Conservation (phyloP, 371 early-diverging fungal genomes). For the Syncephalastrum sp. region DNA sequence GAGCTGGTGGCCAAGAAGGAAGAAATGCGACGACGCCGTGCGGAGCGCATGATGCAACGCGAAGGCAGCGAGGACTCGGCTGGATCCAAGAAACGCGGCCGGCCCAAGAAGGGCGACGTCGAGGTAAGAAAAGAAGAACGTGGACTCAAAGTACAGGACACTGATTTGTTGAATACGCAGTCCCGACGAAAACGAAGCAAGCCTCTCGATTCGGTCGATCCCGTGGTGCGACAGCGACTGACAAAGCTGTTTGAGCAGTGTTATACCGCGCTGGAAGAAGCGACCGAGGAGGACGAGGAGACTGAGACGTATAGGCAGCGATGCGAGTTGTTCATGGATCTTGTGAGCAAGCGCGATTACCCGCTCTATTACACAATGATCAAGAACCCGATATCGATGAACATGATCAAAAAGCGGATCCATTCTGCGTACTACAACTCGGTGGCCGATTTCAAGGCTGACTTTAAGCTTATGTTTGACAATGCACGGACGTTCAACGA, state of each 20-base stretch:
- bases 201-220: conserved; percentile 25
- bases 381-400: conserved; percentile 80
- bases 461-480: conserved; percentile 73
- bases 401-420: conserved; percentile 65
- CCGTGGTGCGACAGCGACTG: conserved; percentile 47
- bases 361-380: conserved; percentile 88
- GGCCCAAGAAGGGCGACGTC: conserved; percentile 24
- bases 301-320: conserved; percentile 46
- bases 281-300: conserved; percentile 48
- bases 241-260: conserved; percentile 49
- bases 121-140: conserved; percentile 3
- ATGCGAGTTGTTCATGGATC: conserved; percentile 68
- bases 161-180: too few species aligned
- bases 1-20: conserved; percentile 50
- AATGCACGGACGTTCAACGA: conserved; percentile 81
- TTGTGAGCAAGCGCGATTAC: conserved; percentile 75
- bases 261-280: conserved; percentile 56
- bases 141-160: too few species aligned
- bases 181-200: conserved; percentile 15
- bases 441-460: conserved; percentile 54
- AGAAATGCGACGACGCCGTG: conserved; percentile 19
- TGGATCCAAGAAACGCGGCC: conserved; percentile 24
- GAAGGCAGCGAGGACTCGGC: conserved; percentile 19
- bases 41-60: conserved; percentile 18
- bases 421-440: conserved; percentile 52